Evolutionary conservation across 1,139 yeast genomes (phyloP).

Genomic region (Scheffersomyces cryptocercus): DNA sequence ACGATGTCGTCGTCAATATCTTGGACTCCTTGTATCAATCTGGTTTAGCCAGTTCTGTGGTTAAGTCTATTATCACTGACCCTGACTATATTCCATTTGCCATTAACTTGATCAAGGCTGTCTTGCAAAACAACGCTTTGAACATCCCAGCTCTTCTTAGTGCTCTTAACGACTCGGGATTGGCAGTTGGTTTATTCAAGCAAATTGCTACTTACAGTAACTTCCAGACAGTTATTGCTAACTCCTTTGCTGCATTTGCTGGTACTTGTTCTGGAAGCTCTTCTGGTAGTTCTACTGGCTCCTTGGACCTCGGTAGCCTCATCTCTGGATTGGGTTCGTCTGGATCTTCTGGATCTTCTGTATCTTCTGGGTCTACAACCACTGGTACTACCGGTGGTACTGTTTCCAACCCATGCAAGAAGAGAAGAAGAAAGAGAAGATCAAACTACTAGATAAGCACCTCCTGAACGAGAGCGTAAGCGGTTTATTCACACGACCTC

Average conservation of each 20-base stretch:
- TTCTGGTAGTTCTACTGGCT: slow-evolving; percentile 8
- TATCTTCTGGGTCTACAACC: slow-evolving; percentile 5
- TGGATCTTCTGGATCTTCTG: slow-evolving; percentile 5
- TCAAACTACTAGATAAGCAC: slow-evolving; percentile 21
- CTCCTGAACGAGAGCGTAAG: neutral
- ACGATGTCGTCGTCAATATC: slow-evolving; percentile 35
- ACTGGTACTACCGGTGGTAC: slow-evolving; percentile 9
- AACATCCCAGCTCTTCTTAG: slow-evolving; percentile 25
- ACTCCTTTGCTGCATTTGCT: slow-evolving; percentile 45
- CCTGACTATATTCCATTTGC: slow-evolving; percentile 40
- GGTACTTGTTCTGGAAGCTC: slow-evolving; percentile 33
- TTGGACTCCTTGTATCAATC: slow-evolving; percentile 44
- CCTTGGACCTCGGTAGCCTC: slow-evolving; percentile 6
- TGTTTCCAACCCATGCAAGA: slow-evolving; percentile 30
- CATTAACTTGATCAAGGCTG: slow-evolving; percentile 31
- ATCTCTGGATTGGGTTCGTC: slow-evolving; percentile 3
- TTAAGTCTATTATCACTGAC: slow-evolving; percentile 42
- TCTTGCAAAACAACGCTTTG: slow-evolving; percentile 33
- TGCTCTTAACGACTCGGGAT: slow-evolving; percentile 39
- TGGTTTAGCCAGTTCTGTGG: slow-evolving; percentile 46
- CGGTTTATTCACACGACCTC: too few relatives aligned
- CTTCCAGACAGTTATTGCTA: slow-evolving; percentile 37
- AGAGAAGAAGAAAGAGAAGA: slow-evolving; percentile 42
- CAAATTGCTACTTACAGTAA: slow-evolving; percentile 37
- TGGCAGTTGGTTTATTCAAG: slow-evolving; percentile 37